These are phyloP conservation scores for Vitis hybrid DNA, from an alignment of 177 flowering plant genomes.

Conservation along the genomic window DNA sequence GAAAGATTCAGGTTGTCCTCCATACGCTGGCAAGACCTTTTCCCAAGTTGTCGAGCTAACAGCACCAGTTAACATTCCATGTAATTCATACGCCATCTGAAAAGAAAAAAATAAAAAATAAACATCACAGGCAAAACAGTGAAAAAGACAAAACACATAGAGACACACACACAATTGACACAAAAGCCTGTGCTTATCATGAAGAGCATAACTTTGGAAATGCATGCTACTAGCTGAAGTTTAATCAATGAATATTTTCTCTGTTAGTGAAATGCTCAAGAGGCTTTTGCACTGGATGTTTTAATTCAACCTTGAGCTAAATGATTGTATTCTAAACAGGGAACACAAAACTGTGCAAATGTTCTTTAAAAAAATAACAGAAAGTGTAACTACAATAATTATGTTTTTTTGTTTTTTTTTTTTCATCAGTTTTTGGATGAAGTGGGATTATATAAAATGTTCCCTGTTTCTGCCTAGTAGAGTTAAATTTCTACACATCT, in stretches of 20 bases:
- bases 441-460: too few relatives aligned
- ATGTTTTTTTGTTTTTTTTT: too few relatives aligned
- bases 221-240: too few relatives aligned
- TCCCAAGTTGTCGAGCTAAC: conserved; percentile 56
- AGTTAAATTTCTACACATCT: too few relatives aligned
- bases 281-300: neutral
- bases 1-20: conserved; percentile 64
- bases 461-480: too few relatives aligned
- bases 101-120: conserved; percentile 4
- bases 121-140: neutral
- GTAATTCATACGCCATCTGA: conserved; percentile 94
- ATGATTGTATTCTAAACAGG: neutral
- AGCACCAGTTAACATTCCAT: conserved; percentile 64
- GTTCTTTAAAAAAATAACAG: too few relatives aligned
- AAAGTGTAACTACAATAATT: too few relatives aligned
- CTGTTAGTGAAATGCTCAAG: neutral
- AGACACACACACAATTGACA: neutral
- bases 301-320: neutral
- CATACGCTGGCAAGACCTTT: conserved; percentile 62
- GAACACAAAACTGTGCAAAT: too few relatives aligned
- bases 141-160: neutral
- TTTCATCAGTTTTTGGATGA: too few relatives aligned
- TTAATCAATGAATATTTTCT: neutral
- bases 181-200: too few relatives aligned
- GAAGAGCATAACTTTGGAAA: too few relatives aligned